A percentile compares a stretch with the other conserved stretches of the same genome.
phyloP scores from a whole-genome alignment of 2,329 filamentous ascomycete genomes.

The Fusarium sp. region DNA sequence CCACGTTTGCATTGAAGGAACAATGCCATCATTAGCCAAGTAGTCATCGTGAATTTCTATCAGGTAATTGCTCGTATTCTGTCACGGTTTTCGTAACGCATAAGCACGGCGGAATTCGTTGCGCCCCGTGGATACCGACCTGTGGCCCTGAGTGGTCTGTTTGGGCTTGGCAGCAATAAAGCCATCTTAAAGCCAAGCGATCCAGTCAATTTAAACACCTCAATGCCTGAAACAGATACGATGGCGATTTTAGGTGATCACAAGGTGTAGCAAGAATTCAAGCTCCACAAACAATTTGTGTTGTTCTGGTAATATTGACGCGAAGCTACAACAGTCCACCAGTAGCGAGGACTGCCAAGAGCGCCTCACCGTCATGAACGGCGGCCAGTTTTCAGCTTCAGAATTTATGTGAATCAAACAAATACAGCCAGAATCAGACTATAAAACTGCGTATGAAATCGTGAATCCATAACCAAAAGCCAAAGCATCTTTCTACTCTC shows the following conservation, averaged over 20 bases:
- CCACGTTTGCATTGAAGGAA: no score
- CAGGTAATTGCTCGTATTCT: not conserved
- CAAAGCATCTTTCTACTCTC: not conserved
- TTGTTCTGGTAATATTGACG: not conserved
- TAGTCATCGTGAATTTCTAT: no score
- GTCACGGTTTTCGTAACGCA: not conserved
- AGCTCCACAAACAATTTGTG: accelerated
- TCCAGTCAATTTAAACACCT: not conserved
- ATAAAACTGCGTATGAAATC: accelerated
- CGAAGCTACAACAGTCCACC: not conserved
- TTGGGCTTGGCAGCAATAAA: not conserved
- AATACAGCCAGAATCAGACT: accelerated
- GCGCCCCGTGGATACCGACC: not conserved
- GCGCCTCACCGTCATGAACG: not conserved
- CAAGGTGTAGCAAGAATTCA: not conserved
- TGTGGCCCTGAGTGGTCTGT: not conserved
- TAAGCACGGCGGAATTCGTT: not conserved
- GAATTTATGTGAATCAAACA: not conserved
- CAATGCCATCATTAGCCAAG: no score
- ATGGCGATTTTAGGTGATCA: accelerated
- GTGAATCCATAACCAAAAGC: no score
- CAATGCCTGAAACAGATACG: not conserved
- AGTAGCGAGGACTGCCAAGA: not conserved
- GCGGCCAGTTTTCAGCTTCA: not conserved
- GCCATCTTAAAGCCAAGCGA: not conserved